phyloP scores from a whole-genome alignment of 2,329 filamentous ascomycete species.

The Triangularia verruculosa region DNA sequence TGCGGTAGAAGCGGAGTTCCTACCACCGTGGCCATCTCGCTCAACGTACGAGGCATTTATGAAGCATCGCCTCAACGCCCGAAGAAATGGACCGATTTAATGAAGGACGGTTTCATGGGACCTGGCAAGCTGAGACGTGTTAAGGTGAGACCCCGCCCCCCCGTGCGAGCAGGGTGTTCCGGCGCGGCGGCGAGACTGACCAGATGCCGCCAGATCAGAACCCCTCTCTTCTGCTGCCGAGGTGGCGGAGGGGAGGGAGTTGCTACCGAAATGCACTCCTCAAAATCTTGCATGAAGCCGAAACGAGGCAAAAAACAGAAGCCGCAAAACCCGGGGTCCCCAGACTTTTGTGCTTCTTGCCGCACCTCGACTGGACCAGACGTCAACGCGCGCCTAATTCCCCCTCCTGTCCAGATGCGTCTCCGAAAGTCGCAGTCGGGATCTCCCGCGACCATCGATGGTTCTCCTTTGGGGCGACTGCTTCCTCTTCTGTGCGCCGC shows the following conservation, averaged over 20 bases:
- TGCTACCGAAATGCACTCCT: neutral
- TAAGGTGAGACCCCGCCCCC: neutral
- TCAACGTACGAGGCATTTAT: neutral
- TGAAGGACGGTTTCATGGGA: neutral
- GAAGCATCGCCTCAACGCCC: neutral
- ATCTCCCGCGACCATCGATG: neutral
- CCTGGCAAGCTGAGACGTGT: neutral
- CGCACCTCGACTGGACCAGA: neutral
- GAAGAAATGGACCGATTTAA: neutral
- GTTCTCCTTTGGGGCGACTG: neutral
- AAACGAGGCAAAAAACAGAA: neutral
- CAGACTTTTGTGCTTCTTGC: neutral
- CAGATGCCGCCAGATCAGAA: neutral
- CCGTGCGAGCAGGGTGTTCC: neutral
- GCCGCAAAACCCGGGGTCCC: neutral
- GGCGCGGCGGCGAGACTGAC: neutral
- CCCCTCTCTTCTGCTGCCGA: neutral
- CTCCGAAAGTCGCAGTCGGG: conserved; percentile 1
- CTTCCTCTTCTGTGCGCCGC: neutral
- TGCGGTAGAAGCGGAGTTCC: neutral
- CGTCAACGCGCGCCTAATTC: neutral
- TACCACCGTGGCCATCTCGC: neutral
- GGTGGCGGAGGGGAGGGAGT: neutral
- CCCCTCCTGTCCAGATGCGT: neutral
- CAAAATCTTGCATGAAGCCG: neutral